phyloP scores from a whole-genome alignment of 192 early-diverging fungal genomes.

The Podila verticillata region DNA sequence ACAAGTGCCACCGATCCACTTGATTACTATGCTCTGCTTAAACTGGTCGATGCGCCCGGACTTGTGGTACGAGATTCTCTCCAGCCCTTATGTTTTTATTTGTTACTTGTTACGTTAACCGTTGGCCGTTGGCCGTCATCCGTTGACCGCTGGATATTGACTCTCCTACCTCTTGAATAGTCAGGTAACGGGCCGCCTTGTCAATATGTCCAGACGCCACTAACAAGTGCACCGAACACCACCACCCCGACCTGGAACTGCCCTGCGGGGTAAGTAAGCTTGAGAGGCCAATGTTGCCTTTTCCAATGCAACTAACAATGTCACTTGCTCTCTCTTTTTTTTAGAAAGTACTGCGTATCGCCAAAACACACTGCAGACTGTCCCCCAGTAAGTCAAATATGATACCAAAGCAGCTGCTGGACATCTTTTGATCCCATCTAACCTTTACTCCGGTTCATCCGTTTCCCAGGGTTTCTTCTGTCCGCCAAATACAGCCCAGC shows the following conservation, averaged over 20 bases:
- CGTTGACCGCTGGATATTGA: no score
- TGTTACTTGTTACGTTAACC: no score
- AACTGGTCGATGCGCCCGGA: slow-evolving; percentile 42
- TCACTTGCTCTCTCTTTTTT: no score
- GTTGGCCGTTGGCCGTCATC: no score
- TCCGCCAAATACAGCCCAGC: slow-evolving; percentile 61
- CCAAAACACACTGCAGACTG: slow-evolving; percentile 41
- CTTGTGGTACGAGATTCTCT: slow-evolving; percentile 11
- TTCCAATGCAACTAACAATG: no score
- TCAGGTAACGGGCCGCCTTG: slow-evolving; percentile 20
- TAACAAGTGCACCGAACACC: background rate
- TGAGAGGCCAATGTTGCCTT: no score
- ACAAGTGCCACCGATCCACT: slow-evolving; percentile 28
- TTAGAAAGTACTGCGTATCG: slow-evolving; percentile 35
- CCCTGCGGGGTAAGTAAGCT: slow-evolving; percentile 30
- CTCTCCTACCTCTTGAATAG: background rate
- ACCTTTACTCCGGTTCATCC: no score
- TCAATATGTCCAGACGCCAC: slow-evolving; percentile 43
- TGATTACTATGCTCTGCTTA: slow-evolving; percentile 37
- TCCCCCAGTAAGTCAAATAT: slow-evolving; percentile 2
- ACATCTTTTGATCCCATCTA: no score
- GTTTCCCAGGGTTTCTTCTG: slow-evolving; percentile 54
- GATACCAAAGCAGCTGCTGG: no score
- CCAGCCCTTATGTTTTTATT: no score
- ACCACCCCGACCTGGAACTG: slow-evolving; percentile 35